phyloP scores from a whole-genome alignment of 495 filamentous ascomycete genomes.

The Cairneyella variabilis region DNA sequence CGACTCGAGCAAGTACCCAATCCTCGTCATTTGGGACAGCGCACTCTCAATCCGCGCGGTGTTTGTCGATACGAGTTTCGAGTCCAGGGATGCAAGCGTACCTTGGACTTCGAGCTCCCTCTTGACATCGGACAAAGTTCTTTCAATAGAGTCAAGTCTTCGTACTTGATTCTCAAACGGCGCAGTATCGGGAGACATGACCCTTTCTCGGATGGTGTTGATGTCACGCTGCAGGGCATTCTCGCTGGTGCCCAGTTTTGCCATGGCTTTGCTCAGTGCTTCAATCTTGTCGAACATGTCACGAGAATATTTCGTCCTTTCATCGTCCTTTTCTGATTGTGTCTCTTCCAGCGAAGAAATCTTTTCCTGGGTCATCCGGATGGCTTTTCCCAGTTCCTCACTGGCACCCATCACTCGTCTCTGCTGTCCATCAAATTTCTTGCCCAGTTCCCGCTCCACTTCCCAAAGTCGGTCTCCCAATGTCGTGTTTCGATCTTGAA shows the following conservation, averaged over 20 bases:
- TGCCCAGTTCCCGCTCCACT: constrained; percentile 1
- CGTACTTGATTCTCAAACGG: not conserved
- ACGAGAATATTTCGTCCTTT: not conserved
- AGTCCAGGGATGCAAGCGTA: constrained; percentile 2
- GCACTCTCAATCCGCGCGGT: not conserved
- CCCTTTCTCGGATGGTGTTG: not conserved
- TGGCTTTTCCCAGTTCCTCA: constrained; percentile 2
- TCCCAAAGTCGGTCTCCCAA: not conserved
- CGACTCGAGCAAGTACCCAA: not conserved
- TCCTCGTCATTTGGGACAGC: not conserved
- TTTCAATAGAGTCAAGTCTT: constrained; percentile 2
- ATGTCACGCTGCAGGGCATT: not conserved
- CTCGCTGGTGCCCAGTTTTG: not conserved
- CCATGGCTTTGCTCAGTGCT: not conserved
- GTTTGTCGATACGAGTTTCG: constrained; percentile 1
- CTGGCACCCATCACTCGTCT: not conserved
- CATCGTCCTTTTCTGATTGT: not conserved
- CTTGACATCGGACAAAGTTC: not conserved
- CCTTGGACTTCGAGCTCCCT: not conserved
- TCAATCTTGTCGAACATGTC: not conserved
- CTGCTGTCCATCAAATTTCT: constrained; percentile 3
- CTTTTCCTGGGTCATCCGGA: not conserved
- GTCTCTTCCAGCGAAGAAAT: not conserved
- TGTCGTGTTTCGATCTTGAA: constrained; percentile 7
- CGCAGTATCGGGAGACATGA: not conserved